Evolutionary conservation across 2,329 filamentous ascomycete species (phyloP), one percentile per base, ranked within the genome.

Genomic region (Talaromyces sp.): DNA sequence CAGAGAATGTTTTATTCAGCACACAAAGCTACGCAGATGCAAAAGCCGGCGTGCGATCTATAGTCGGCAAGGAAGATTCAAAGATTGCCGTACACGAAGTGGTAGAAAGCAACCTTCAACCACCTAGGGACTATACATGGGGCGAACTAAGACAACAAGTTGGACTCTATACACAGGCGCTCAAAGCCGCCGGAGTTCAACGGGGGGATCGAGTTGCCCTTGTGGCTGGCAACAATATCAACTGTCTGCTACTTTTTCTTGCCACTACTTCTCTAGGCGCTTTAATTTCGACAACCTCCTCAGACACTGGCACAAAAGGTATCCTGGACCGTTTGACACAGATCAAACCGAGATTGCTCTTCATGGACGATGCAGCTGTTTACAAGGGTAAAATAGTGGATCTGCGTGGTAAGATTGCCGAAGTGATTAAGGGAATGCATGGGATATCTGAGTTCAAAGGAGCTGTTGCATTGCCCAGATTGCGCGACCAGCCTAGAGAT

Each of bases 251-350:
- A 2, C 82, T 91, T 1, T 88, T 89, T 67, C 76, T 90, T 59
- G 89, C 88, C 0, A 81, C 84, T 0, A 82, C 82, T 1, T 85
- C 87, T 70, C 66, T 94, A 1, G 91, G 91, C 0, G 90, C 80
- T 0, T 70, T 95, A 1, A 94, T 94, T 69, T 89, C 84, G 63
- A 88, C 84, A 50, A 87, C 83, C 55, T 89, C 86, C 7, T 93
- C 90, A 0, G 90, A 95, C 71, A 94, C 94, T 86, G 90, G 90
- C 0, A 85, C 87, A 13, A 85, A 86, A 62, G 90, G 89, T 0
- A 82, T 95, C 17, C 66, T 95, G 64, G 89, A 94, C 71, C 78
- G 90, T 35, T 78, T 89, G 25, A 74, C 85, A 51, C 89, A 94
- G 76, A 85, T 94, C 60, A 80, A 86, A 63, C 90, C 91, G 3